A percentile compares a stretch with the other conserved stretches of the same genome.
These are phyloP conservation scores for Colletotrichum lupini DNA, from an alignment of 2,329 filamentous ascomycete species.

Conservation along the genomic window DNA sequence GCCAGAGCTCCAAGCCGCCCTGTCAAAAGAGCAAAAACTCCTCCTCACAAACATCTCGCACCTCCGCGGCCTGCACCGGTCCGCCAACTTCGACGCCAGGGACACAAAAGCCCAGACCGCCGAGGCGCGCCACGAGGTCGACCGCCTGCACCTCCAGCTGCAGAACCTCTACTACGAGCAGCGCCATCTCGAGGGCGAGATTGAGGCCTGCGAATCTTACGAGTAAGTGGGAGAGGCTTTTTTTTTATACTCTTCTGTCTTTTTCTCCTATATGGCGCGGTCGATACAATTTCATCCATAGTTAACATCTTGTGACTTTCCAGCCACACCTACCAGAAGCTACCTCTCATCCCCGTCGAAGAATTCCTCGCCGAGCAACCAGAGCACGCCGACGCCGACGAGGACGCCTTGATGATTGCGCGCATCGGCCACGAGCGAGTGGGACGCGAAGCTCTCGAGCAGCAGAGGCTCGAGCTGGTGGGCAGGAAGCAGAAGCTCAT, in stretches of 20 bases:
- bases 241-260: too few species aligned
- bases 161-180: slow-evolving; percentile 99
- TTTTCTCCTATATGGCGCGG: too few species aligned
- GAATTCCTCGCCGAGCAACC: slow-evolving; percentile 84
- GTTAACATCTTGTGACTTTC: not conserved
- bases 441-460: slow-evolving; percentile 86
- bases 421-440: slow-evolving; percentile 91
- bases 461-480: slow-evolving; percentile 80
- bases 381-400: slow-evolving; percentile 76
- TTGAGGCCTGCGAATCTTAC: slow-evolving; percentile 88
- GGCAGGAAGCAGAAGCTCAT: slow-evolving; percentile 73
- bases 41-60: slow-evolving; percentile 83
- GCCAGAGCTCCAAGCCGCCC: slow-evolving; percentile 63
- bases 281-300: slow-evolving; percentile 31
- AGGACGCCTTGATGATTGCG: slow-evolving; percentile 87
- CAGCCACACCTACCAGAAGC: slow-evolving; percentile 87
- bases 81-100: slow-evolving; percentile 82
- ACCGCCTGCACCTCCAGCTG: slow-evolving; percentile 88
- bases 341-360: slow-evolving; percentile 85
- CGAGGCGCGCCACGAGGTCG: slow-evolving; percentile 90
- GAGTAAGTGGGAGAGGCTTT: slow-evolving; percentile 69
- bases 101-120: slow-evolving; percentile 88
- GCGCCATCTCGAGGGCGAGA: slow-evolving; percentile 88
- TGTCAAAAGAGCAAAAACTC: slow-evolving; percentile 82
- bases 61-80: slow-evolving; percentile 84